Evolutionary conservation across 805 yeast species (phyloP).

Genomic region (Starmera amethionina): DNA sequence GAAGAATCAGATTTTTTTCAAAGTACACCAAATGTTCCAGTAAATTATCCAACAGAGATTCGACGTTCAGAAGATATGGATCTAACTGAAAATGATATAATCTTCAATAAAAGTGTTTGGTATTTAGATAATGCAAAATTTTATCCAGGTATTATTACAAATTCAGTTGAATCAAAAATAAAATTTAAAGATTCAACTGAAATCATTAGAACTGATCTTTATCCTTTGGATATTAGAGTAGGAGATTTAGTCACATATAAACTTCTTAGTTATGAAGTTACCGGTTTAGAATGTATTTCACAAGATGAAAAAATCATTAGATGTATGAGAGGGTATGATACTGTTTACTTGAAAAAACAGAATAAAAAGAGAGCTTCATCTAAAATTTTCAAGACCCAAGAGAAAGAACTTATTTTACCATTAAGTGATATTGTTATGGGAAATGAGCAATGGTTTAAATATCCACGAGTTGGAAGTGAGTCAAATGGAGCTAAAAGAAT

Average conservation of each 20-base stretch:
- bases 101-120: conserved; percentile 37
- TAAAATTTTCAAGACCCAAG: background rate
- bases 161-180: conserved; percentile 18
- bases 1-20: background rate
- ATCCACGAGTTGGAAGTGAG: background rate
- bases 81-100: conserved; percentile 20
- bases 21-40: background rate
- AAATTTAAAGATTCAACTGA: conserved; percentile 28
- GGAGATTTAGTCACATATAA: conserved; percentile 42
- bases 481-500: conserved; percentile 1
- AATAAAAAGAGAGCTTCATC: conserved; percentile 5
- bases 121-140: conserved; percentile 37
- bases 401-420: conserved; percentile 4
- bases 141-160: conserved; percentile 38
- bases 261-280: conserved; percentile 29
- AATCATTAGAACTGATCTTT: conserved; percentile 14
- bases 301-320: conserved; percentile 23
- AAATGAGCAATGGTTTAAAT: background rate
- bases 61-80: conserved; percentile 3
- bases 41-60: conserved; percentile 1
- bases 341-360: conserved; percentile 26
- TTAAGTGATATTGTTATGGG: conserved; percentile 3
- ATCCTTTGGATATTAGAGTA: conserved; percentile 40
- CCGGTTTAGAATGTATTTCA: conserved; percentile 30
- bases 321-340: conserved; percentile 56